Evolutionary conservation across 2,329 filamentous ascomycete genomes (phyloP), one percentile per base, ranked within the genome.

Genomic region (Diaporthe australafricana): DNA sequence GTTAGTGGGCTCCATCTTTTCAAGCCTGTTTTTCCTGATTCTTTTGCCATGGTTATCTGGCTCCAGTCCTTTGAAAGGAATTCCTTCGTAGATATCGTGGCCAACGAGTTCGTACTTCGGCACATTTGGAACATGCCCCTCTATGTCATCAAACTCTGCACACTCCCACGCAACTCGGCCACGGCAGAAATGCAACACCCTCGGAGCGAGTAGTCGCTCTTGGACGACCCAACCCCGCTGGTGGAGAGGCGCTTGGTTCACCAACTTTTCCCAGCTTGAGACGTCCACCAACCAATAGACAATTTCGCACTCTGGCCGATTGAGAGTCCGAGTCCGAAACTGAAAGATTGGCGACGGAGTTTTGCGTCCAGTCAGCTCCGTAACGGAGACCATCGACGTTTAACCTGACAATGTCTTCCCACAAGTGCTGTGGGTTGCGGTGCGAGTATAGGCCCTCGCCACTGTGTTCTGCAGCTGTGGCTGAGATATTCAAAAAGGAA

Each of bases 211-310:
- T 20, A 77, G 55, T 5, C 77, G 66, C 38, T 78, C 77, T 66
- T 78, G 77, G 32, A 75, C 68, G 2, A 77, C 77, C 77, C 77
- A 78, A 6, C 68, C 75, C 4, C 77, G 68, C 1, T 60, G 68
- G 38, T 76, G 76, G 22, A 77, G 32, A 1, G 63, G 63, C 1
- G 70, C 70, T 9, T 52, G 42, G 25, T 60, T 47, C 7, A 71
- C 70, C 5, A 68, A 17, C 30, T 17, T 62, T 27, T 67, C 70
- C 70, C 70, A 71, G 50, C 27, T 66, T 12, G 57, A 70, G 9
- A 55, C 50, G 25, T 70, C 68, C 32, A 70, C 1, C 8, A 70
- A 14, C 14, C n/a, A n/a, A n/a, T n/a, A 70, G 25, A 17, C 66
- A 69, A 9, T 12, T 69, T 25, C 40, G 14, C 35, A 69, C 22